Percentiles rank a stretch among this genome's conserved stretches.
phyloP scores from a whole-genome alignment of 345 rosid genomes.

The Populus alba region DNA sequence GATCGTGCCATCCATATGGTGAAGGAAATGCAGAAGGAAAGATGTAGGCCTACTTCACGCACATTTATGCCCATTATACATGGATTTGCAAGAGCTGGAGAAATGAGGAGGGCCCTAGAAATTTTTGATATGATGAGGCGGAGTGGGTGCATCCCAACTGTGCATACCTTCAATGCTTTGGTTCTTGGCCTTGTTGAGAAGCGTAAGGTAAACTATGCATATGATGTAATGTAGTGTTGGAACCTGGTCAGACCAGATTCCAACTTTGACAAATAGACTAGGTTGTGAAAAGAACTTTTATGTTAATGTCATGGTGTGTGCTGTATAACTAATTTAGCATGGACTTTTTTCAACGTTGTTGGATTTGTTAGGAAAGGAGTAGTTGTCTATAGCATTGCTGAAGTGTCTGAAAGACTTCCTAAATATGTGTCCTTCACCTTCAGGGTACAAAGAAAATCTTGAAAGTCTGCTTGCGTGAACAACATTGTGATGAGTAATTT shows the following conservation, averaged over 20 bases:
- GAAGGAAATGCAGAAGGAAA: constrained; percentile 85
- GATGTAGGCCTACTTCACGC: constrained; percentile 73
- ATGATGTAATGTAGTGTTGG: not conserved
- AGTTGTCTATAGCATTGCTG: not conserved
- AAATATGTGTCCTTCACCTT: not conserved
- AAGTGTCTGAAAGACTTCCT: not conserved
- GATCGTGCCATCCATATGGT: constrained; percentile 78
- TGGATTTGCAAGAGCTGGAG: constrained; percentile 78
- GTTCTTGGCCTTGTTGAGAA: constrained; percentile 90
- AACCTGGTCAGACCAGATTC: not conserved
- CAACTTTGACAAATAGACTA: not conserved
- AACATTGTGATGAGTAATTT: not conserved
- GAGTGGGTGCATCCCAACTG: constrained; percentile 88
- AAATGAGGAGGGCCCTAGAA: constrained; percentile 73
- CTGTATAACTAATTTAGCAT: not conserved
- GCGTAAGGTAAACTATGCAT: constrained; percentile 54
- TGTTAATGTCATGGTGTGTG: not conserved
- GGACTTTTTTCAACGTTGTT: not conserved
- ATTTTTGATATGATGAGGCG: constrained; percentile 86
- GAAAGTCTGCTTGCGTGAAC: not conserved
- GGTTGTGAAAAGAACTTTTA: not conserved
- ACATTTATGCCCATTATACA: constrained; percentile 92
- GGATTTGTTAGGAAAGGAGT: not conserved
- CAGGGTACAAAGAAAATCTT: not conserved
- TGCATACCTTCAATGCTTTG: constrained; percentile 87